Evolutionary conservation across 768 basidiomycete species (phyloP).

Genomic region (Sarcodon sp.): DNA sequence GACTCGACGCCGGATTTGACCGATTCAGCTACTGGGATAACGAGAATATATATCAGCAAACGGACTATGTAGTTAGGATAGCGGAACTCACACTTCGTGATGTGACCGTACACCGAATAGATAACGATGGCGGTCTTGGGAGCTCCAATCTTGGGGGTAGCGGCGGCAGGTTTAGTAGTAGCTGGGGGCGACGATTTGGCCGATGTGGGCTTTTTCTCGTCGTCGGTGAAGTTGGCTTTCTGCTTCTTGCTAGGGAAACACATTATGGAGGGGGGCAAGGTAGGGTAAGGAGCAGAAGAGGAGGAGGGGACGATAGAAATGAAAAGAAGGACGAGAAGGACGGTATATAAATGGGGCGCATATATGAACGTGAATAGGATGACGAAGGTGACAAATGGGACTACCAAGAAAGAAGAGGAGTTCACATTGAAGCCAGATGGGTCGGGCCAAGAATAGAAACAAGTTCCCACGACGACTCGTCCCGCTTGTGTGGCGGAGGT

Average conservation of each 20-base stretch:
- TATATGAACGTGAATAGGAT: too few relatives aligned
- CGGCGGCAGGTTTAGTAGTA: conserved; percentile 1
- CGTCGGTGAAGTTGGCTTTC: conserved; percentile 9
- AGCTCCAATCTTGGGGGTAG: not conserved
- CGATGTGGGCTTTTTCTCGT: conserved; percentile 1
- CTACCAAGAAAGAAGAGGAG: too few relatives aligned
- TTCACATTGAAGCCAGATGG: too few relatives aligned
- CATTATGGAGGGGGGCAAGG: conserved; percentile 5
- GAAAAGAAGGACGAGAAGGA: not conserved
- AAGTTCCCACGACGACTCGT: too few relatives aligned
- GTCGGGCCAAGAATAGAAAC: too few relatives aligned
- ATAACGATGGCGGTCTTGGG: conserved; percentile 63
- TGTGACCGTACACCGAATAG: conserved; percentile 68
- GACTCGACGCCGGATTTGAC: conserved; percentile 26
- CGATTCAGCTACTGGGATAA: conserved; percentile 46
- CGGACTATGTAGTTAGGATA: not conserved
- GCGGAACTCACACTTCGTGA: conserved; percentile 40
- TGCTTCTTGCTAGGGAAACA: conserved; percentile 11
- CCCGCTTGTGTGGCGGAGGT: too few relatives aligned
- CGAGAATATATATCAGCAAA: not conserved
- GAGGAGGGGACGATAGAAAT: not conserved
- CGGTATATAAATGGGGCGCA: not conserved
- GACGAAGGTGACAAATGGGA: too few relatives aligned
- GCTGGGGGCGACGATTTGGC: not conserved
- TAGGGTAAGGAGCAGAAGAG: not conserved